phyloP scores from a whole-genome alignment of 1,139 yeast genomes.

The Pneumocystis jirovecii region DNA sequence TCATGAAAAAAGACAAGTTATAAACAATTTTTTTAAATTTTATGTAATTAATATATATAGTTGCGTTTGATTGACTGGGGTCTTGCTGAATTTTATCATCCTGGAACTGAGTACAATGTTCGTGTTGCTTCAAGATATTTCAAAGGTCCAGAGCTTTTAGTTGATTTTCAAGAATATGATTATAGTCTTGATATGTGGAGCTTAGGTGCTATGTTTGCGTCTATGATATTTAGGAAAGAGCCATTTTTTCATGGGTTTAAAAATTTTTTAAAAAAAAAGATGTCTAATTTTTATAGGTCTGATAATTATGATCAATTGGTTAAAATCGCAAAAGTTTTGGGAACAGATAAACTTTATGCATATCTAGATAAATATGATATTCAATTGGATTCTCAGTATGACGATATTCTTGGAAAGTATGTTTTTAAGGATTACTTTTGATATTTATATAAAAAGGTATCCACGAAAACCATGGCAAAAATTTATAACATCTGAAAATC shows the following conservation, averaged over 20 bases:
- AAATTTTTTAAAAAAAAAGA: neutral
- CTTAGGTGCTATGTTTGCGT: conserved; percentile 94
- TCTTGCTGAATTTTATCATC: conserved; percentile 91
- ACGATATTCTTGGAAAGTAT: conserved; percentile 45
- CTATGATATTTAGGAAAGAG: conserved; percentile 87
- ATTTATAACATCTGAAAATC: conserved; percentile 62
- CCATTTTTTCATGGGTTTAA: conserved; percentile 96
- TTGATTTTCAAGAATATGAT: conserved; percentile 87
- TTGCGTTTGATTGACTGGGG: conserved; percentile 97
- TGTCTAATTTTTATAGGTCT: neutral
- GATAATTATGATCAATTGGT: conserved; percentile 83
- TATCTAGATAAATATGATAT: conserved; percentile 68
- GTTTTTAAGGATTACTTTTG: neutral
- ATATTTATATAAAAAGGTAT: conserved; percentile 27
- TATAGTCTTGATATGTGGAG: conserved; percentile 81
- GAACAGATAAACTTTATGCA: conserved; percentile 65
- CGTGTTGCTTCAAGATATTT: conserved; percentile 96
- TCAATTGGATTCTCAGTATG: conserved; percentile 65
- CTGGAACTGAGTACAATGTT: conserved; percentile 87
- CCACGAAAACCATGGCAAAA: conserved; percentile 80
- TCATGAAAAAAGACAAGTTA: conserved; percentile 42
- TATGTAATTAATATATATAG: conserved; percentile 13
- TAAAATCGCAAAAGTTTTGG: conserved; percentile 83
- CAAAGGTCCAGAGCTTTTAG: conserved; percentile 92
- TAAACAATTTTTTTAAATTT: neutral